A percentile compares a stretch with the other conserved stretches of the same genome.
These are phyloP conservation scores for Plasmodium gallinaceum DNA, from an alignment of 169 alveolate species.

Conservation along the genomic window DNA sequence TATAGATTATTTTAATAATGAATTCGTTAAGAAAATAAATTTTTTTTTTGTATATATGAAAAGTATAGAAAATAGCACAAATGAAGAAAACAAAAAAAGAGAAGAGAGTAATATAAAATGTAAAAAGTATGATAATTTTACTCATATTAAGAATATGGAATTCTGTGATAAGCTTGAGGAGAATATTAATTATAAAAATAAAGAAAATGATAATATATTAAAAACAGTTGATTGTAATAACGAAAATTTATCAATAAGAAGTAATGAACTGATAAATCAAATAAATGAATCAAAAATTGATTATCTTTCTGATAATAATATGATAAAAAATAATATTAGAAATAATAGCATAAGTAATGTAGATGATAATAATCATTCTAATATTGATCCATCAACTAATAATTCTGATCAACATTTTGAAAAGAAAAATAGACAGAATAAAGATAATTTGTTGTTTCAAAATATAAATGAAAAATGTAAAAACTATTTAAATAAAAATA, in stretches of 20 bases:
- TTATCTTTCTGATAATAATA: too few relatives aligned
- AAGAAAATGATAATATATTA: not conserved
- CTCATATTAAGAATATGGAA: not conserved
- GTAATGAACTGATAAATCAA: not conserved
- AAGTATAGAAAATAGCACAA: not conserved
- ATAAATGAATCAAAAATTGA: not conserved
- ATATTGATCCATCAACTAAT: not conserved
- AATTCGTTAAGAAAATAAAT: not conserved
- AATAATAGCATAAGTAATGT: not conserved
- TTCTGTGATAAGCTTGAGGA: not conserved
- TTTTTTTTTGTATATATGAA: not conserved
- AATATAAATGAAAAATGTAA: not conserved
- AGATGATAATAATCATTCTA: not conserved
- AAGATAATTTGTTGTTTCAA: not conserved
- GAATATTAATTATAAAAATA: not conserved
- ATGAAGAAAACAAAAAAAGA: not conserved
- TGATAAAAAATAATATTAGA: not conserved
- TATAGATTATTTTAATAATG: conserved; percentile 34
- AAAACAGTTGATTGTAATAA: not conserved
- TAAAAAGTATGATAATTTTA: not conserved
- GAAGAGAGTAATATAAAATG: not conserved
- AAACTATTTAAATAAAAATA: not conserved
- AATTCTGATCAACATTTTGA: not conserved
- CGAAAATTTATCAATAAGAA: not conserved
- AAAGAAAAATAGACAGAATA: not conserved